Base-by-base conservation (phyloP, 225 moss, liverwort and hornwort species). In the Neckera pumila region DNA sequence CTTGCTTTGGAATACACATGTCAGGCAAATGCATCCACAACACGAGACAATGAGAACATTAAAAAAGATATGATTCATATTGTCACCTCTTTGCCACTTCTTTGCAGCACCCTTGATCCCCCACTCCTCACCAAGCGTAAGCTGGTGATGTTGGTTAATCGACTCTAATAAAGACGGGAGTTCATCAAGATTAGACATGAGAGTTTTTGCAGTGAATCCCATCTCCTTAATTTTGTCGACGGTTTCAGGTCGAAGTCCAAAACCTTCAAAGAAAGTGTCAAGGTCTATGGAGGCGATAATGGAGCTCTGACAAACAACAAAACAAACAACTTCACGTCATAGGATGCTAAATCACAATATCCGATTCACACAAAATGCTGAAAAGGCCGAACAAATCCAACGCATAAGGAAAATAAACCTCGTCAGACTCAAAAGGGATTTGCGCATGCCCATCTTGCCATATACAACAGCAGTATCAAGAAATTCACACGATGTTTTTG, bases 71-170 rank as follows among this genome's bases (percentile, higher is more conserved):
- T 47, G 88, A 33, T 80, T 84, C 61, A 62, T 56, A 54, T 53
- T 38, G 49, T 86, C 81, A 94, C 94, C 94, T 94, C 91, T 88
- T 87, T 94, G 94, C 94, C 92, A 93, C 84, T 94, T 94, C 88
- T 94, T 94, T 67, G 93, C 94, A 76, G 94, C 94, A 82, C 94
- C 94, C 88, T 94, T 94, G 92, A 94, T 93, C 34, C 94, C 94
- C 94, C 94, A 94, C 89, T 94, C 94, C 90, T 94, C 94, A 77
- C 94, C 94, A 78, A 94, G 92, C 62, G 89, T 94, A 67, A 94
- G 93, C 88, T 91, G 94, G 82, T 93, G 92, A 70, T 94, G 94
- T 18, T 93, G 91, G 78, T 94, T 93, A 16, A 94, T 94, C 19
- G 94, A 93, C 65, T 93, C 94, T 60, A 94, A 81, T 85, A 94